phyloP scores from a whole-genome alignment of 345 rosid species.

The Pugionium cornutum region DNA sequence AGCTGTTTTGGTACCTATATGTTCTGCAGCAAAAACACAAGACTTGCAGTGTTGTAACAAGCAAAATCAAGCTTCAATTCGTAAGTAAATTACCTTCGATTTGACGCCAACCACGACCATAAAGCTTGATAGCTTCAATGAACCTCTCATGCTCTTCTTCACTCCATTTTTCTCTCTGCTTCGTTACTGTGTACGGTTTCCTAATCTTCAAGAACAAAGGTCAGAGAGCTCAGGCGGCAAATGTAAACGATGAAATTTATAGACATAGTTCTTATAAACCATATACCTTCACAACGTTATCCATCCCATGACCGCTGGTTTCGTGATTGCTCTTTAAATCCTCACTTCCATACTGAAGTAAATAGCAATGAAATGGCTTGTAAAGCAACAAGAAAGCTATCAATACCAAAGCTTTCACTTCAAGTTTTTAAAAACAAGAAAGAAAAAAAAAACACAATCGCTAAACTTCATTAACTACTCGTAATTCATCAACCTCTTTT shows the following conservation, averaged over 20 bases:
- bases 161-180: slow-evolving; percentile 90
- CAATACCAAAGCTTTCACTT: background rate
- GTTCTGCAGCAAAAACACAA: slow-evolving; percentile 55
- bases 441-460: too few relatives aligned
- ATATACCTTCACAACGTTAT: slow-evolving; percentile 27
- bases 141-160: slow-evolving; percentile 84
- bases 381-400: slow-evolving; percentile 10
- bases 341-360: slow-evolving; percentile 37
- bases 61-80: too few relatives aligned
- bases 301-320: slow-evolving; percentile 6
- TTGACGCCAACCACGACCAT: slow-evolving; percentile 86
- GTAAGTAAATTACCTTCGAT: slow-evolving; percentile 56
- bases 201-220: slow-evolving; percentile 49
- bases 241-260: background rate
- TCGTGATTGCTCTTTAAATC: slow-evolving; percentile 30
- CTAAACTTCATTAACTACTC: background rate
- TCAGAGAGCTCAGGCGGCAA: slow-evolving; percentile 4
- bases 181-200: slow-evolving; percentile 77
- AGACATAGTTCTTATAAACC: background rate
- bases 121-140: slow-evolving; percentile 81
- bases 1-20: slow-evolving; percentile 82
- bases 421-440: too few relatives aligned
- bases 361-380: background rate
- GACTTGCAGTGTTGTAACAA: background rate
- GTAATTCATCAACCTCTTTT: background rate